A percentile compares a stretch with the other conserved stretches of the same genome.
Conservation (phyloP, 495 filamentous ascomycete genomes). For the Oidiodendron maius region DNA sequence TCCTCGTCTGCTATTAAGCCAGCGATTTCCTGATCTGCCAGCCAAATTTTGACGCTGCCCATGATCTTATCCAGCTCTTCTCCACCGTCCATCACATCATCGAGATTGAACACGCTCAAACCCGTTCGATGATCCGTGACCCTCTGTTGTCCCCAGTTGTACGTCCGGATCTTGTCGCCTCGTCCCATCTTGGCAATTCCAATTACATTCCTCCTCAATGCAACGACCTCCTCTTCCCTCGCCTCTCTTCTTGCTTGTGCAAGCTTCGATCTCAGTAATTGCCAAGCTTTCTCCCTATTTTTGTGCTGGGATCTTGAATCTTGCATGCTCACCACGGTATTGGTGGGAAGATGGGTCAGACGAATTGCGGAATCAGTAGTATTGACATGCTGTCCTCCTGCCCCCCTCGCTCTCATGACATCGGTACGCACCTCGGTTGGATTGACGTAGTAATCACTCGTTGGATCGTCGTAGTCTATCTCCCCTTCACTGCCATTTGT, state of each 20-base stretch:
- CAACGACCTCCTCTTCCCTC: constrained; percentile 73
- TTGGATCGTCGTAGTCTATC: constrained; percentile 69
- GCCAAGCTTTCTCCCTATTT: constrained; percentile 85
- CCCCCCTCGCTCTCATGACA: constrained; percentile 85
- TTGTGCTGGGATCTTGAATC: constrained; percentile 85
- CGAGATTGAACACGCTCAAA: constrained; percentile 73
- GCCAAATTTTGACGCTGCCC: constrained; percentile 75
- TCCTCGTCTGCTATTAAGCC: constrained; percentile 49
- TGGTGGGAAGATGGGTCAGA: constrained; percentile 86
- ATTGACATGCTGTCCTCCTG: constrained; percentile 96
- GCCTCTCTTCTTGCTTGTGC: constrained; percentile 77
- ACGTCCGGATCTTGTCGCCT: constrained; percentile 90
- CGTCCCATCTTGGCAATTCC: constrained; percentile 79
- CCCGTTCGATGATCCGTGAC: constrained; percentile 93
- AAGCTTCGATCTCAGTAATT: constrained; percentile 71
- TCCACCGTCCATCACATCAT: constrained; percentile 70
- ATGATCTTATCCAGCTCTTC: constrained; percentile 69
- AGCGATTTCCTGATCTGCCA: constrained; percentile 71
- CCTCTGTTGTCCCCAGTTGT: constrained; percentile 89
- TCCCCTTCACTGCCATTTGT: constrained; percentile 44
- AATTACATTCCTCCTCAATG: constrained; percentile 65
- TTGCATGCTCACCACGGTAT: constrained; percentile 81
- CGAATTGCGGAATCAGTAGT: constrained; percentile 95
- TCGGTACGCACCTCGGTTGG: constrained; percentile 80
- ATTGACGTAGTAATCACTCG: constrained; percentile 84